Base-by-base conservation (phyloP, 495 filamentous ascomycete genomes). In the Bathelium albidoporum region DNA sequence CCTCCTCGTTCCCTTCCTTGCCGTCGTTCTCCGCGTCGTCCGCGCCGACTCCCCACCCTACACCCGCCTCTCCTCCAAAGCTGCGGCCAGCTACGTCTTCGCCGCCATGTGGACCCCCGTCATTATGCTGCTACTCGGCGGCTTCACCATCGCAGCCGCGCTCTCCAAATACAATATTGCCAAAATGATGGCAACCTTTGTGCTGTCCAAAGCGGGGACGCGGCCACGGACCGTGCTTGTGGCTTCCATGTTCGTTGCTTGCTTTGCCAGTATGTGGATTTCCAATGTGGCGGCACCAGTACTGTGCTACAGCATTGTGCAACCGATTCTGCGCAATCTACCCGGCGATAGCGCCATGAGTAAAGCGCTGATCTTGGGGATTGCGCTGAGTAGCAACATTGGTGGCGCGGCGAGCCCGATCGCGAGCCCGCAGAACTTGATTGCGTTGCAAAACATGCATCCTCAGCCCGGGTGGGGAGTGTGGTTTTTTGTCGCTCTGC, bases 91-190 rank as follows among this genome's bases (percentile, higher is more conserved):
- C 59, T 90, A 87, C 70, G 85, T 96, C 39, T 97, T 97, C 68
- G 78, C 89, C 32, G 86, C 94, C 22, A 99, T 99, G 94, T 99
- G 94, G 94, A 97, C 92, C 11, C 91, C 95, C 0, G 94, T 97
- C 34, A 99, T 99, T 66, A 97, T 97, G 95, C 83, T 99, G 14
- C 82, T 99, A 24, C 85, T 99, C 22, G 94, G 94, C 66, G 94
- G 94, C 10, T 99, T 99, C 69, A 92, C 95, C 14, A 86, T 99
- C 66, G 94, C 94, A 11, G 94, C 94, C 0, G 94, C 95, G 0
- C 76, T 99, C 63, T 96, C 91, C 45, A 99, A 99, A 73, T 95
- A 96, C 72, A 90, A 91, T 68, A 97, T 99, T 70, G 94, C 95
- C 58, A 96, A 96, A 72, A 85, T 92, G 70, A 91, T 97, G 80